Evolutionary conservation across 176 grass and related monocot genomes (phyloP).

Genomic region (Oryza glumipatula): DNA sequence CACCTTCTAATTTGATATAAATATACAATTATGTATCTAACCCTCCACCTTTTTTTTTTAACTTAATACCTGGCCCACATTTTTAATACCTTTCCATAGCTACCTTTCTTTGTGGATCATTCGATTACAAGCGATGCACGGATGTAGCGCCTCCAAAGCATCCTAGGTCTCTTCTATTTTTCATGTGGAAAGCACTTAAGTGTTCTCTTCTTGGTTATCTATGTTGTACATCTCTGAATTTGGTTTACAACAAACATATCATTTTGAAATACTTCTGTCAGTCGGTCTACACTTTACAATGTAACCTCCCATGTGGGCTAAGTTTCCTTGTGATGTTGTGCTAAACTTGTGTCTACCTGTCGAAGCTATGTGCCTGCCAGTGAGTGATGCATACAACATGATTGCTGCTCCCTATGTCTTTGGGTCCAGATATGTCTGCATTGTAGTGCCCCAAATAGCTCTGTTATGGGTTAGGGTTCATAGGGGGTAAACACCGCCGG

Average conservation of each 20-base stretch:
- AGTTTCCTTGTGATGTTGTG: not conserved
- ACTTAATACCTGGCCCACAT: too few species aligned
- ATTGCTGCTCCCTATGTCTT: not conserved
- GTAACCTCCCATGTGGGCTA: not conserved
- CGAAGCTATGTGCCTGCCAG: not conserved
- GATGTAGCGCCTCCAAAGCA: too few species aligned
- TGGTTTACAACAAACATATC: not conserved
- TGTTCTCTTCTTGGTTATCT: not conserved
- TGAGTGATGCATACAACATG: slow-evolving; percentile 10
- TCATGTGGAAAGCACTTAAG: not conserved
- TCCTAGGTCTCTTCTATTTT: slow-evolving; percentile 2
- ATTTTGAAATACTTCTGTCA: not conserved
- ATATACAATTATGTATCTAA: too few species aligned
- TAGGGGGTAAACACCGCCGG: too few species aligned
- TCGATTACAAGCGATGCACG: too few species aligned
- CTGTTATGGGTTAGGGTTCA: not conserved
- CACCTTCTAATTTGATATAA: too few species aligned
- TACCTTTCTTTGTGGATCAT: too few species aligned
- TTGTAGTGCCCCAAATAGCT: slow-evolving; percentile 18
- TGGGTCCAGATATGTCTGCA: not conserved
- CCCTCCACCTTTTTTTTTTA: too few species aligned
- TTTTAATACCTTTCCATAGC: too few species aligned
- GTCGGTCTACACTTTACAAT: not conserved
- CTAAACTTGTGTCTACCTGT: slow-evolving; percentile 13
- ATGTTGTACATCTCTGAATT: not conserved